Conservation (phyloP, 2,329 filamentous ascomycete genomes). For the Pseudocercospora eumusae region DNA sequence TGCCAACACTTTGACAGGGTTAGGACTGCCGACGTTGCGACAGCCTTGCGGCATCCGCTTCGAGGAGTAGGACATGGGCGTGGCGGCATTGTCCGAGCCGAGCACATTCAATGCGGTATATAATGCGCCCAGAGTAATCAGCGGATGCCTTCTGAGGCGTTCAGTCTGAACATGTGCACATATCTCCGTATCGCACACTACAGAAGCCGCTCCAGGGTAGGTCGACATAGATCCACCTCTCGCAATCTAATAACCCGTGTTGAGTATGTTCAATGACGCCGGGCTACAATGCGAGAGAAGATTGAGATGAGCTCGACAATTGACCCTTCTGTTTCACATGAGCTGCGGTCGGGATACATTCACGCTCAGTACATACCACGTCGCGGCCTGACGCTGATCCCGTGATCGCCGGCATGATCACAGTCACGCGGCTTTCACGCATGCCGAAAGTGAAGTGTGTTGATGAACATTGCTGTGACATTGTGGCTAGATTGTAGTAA, state of each 20-base stretch:
- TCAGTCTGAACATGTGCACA: background rate
- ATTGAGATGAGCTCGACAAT: slow-evolving; percentile 44
- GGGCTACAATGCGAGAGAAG: slow-evolving; percentile 74
- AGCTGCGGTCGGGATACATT: slow-evolving; percentile 30
- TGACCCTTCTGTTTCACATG: slow-evolving; percentile 27
- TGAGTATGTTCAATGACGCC: slow-evolving; percentile 53
- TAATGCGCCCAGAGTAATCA: background rate
- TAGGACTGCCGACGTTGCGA: slow-evolving; percentile 1
- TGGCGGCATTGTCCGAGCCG: background rate
- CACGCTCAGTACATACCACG: slow-evolving; percentile 19
- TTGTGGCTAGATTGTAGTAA: background rate
- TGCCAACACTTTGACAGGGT: background rate
- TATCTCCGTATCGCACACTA: too few species aligned
- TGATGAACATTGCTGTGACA: background rate
- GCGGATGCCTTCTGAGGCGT: background rate
- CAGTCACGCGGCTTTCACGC: background rate
- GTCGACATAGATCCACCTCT: slow-evolving; percentile 52
- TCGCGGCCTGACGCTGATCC: background rate
- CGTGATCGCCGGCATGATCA: background rate
- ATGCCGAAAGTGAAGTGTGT: background rate
- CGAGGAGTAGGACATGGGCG: background rate
- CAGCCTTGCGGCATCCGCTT: slow-evolving; percentile 3
- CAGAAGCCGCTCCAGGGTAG: background rate
- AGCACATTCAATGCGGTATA: background rate
- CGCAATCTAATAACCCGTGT: slow-evolving; percentile 69